Base-by-base conservation (phyloP, 2,329 filamentous ascomycete species). In the Diaporthe ilicicola region DNA sequence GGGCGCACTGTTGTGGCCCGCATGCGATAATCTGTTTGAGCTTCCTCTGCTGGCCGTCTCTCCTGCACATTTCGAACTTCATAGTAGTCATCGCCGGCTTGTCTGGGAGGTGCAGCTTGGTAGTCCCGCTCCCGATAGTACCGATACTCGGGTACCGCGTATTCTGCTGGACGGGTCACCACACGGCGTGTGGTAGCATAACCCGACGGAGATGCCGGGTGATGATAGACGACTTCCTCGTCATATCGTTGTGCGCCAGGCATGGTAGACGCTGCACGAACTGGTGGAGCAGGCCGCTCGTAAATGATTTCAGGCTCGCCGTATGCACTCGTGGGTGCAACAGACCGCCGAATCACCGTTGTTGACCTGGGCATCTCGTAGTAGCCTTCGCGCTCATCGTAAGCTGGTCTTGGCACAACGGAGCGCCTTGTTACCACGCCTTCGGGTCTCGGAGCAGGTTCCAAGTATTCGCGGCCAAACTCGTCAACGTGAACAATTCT, bases 381-480 rank as follows among this genome's bases (percentile, higher is more conserved):
- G 17, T 76, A 76, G 37, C 73, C 70, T 24, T 68, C 74, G 44
- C 79, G 77, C 32, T 77, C 72, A 19, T 86, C 71, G 46, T 73
- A 73, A 12, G 65, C 56, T 37, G 71, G 51, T 37, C 69, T 82
- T 50, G 88, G 85, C 5, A 86, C 87, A 19, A 87, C 83, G 9
- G 89, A 90, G 62, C 88, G 87, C 56, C 87, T 82, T 24, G 85
- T 77, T 22, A 84, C 73, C 27, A 84, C 75, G 24, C 75, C 55
- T 10, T 76, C 67, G 29, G 79, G 75, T 59, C 84, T 73, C 39
- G 71, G 84, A 12, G 82, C 76, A 32, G 89, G 88, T 75, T 91
- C 89, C 72, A 87, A 80, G 82, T 95, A 98, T 78, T 94, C 90
- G 78, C 93, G 93, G 50, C 94, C 94, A 80, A 91, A 93, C 73